A percentile compares a stretch with the other conserved stretches of the same genome.
Evolutionary conservation across 164 flowering plant genomes (phyloP).

Genomic region (Macadamia integrifolia): DNA sequence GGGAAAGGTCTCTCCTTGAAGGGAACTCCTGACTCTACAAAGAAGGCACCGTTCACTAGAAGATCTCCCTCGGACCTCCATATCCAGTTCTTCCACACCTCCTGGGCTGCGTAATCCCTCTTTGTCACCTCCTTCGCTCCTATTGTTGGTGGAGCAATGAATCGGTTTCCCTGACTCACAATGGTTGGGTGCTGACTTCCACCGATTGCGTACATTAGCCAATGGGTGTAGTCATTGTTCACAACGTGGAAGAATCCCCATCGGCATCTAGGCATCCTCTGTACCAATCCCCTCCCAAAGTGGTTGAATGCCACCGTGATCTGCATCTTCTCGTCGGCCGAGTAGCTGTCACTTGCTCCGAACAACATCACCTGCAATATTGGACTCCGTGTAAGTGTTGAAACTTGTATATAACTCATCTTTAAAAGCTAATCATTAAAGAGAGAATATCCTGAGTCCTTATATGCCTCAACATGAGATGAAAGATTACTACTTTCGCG

Average conservation of each 20-base stretch:
- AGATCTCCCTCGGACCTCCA: slow-evolving; percentile 78
- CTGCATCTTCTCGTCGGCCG: slow-evolving; percentile 49
- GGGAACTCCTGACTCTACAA: slow-evolving; percentile 41
- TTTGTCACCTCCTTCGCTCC: slow-evolving; percentile 62
- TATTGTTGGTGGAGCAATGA: slow-evolving; percentile 39
- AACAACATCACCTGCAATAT: slow-evolving; percentile 59
- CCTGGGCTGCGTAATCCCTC: slow-evolving; percentile 40
- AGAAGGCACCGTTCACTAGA: slow-evolving; percentile 68
- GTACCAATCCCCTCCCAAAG: slow-evolving; percentile 59
- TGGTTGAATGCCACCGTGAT: slow-evolving; percentile 71
- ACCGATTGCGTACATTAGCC: slow-evolving; percentile 88
- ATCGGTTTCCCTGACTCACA: slow-evolving; percentile 78
- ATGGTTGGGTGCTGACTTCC: slow-evolving; percentile 71
- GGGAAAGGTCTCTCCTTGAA: background rate
- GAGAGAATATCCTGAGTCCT: background rate
- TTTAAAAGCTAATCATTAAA: no score
- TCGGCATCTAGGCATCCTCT: slow-evolving; percentile 76
- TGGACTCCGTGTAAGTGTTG: background rate
- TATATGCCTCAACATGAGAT: background rate
- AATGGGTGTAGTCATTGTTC: slow-evolving; percentile 78
- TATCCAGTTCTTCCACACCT: slow-evolving; percentile 60
- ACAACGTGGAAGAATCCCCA: slow-evolving; percentile 71
- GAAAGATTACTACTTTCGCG: background rate
- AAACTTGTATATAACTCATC: no score
- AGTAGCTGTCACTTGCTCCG: slow-evolving; percentile 51